These are phyloP conservation scores for Lecanoromycetidae sp. DNA, from an alignment of 2,329 filamentous ascomycete species.

Conservation along the genomic window DNA sequence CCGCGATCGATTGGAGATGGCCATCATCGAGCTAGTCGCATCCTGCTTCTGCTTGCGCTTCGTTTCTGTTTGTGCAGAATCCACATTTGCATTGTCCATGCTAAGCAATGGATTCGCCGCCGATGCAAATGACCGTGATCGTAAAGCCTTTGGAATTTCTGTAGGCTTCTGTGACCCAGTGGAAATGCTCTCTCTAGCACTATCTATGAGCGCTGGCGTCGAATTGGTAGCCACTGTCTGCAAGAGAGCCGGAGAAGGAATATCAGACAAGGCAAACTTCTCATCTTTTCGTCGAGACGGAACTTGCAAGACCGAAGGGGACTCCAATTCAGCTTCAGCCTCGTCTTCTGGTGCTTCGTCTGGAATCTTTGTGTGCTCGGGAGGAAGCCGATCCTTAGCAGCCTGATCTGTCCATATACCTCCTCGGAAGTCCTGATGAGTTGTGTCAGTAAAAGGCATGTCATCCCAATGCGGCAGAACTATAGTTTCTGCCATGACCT, in stretches of 20 bases:
- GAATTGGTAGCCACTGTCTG: constrained; percentile 19
- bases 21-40: constrained; percentile 55
- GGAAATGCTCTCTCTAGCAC: constrained; percentile 20
- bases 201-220: constrained; percentile 20
- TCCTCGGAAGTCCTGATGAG: constrained; percentile 65
- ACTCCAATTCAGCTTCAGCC: constrained; percentile 15
- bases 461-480: constrained; percentile 96
- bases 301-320: not conserved
- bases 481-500: constrained; percentile 82
- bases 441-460: constrained; percentile 75
- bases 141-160: constrained; percentile 43
- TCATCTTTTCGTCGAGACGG: constrained; percentile 19
- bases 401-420: constrained; percentile 57
- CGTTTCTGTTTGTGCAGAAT: constrained; percentile 46
- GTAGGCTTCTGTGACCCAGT: constrained; percentile 27
- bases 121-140: constrained; percentile 51
- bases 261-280: constrained; percentile 26
- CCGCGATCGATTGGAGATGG: constrained; percentile 51
- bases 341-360: constrained; percentile 25
- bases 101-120: constrained; percentile 54
- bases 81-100: constrained; percentile 54
- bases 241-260: not conserved
- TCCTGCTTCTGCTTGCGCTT: constrained; percentile 46
- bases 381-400: constrained; percentile 13
- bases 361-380: constrained; percentile 21